A percentile compares a stretch with the other conserved stretches of the same genome.
Conservation (phyloP, 495 filamentous ascomycete genomes). For the Aspergillus egyptiacus region DNA sequence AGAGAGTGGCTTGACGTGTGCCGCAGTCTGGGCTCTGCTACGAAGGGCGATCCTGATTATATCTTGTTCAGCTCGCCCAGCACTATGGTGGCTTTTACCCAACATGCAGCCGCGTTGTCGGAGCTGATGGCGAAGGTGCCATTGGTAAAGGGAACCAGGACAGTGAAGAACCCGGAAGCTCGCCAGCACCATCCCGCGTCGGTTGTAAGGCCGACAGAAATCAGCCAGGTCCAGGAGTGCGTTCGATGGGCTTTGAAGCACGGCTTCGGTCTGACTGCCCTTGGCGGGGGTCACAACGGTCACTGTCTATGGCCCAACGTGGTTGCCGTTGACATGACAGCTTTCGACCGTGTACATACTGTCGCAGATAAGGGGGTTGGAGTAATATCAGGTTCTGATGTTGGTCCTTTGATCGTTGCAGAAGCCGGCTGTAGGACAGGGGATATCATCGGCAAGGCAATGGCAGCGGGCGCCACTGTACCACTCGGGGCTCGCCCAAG, state of each 20-base stretch:
- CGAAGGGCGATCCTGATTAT: conserved; percentile 33
- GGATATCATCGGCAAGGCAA: conserved; percentile 49
- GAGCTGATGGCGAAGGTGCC: conserved; percentile 47
- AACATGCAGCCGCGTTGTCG: conserved; percentile 40
- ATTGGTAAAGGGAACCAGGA: conserved; percentile 25
- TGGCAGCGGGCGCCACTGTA: conserved; percentile 47
- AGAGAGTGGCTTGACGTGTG: conserved; percentile 47
- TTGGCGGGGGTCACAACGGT: conserved; percentile 56
- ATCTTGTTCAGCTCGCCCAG: conserved; percentile 50
- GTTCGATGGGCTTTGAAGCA: conserved; percentile 55
- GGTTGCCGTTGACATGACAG: conserved; percentile 53
- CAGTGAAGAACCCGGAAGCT: conserved; percentile 51
- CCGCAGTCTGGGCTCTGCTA: conserved; percentile 43
- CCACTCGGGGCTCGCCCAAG: conserved; percentile 56
- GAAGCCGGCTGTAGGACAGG: conserved; percentile 51
- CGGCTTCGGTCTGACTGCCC: conserved; percentile 41
- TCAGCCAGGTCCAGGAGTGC: conserved; percentile 50
- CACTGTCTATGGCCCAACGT: conserved; percentile 52
- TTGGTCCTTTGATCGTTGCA: conserved; percentile 41
- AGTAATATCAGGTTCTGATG: conserved; percentile 11
- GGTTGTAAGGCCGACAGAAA: conserved; percentile 43
- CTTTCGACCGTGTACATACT: conserved; percentile 50
- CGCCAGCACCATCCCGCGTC: conserved; percentile 38
- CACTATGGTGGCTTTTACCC: conserved; percentile 49
- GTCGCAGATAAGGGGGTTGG: conserved; percentile 24